Evolutionary conservation across 1,284 basidiomycete genomes (phyloP), one percentile per base, ranked within the genome.

Genomic region (Ceratobasidium sp.): DNA sequence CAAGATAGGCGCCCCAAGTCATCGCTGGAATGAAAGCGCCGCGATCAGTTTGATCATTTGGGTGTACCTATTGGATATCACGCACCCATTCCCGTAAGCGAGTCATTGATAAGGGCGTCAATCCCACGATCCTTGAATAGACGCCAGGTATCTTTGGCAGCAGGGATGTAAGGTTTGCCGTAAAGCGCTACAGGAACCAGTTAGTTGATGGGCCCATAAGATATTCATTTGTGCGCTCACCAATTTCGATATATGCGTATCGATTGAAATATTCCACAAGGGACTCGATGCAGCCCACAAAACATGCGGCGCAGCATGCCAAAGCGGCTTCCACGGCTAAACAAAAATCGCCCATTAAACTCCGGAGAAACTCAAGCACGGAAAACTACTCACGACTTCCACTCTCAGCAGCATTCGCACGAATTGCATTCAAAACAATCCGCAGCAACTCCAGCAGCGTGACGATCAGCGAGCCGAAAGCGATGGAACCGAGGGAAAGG

Each of bases 101-200:
- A 93, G 84, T 97, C 95, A 83, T 97, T 96, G 82, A 96, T 89
- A 20, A 97, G 85, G 0, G 93, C 94, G 82, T 95, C 93, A 80
- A 96, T 82, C 86, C 92, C 96, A 77, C 94, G 90, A 82, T 96
- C 93, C 82, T 90, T 91, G 86, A 97, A 91, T 74, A 96, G 83
- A n/a, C 89, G 88, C 94, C 94, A 97, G 0, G 96, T 96, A 83
- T 96, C 94, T 84, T 94, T 96, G 3, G 96, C 94, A n/a, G 96
- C 96, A 20, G 87, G 83, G 73, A 96, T 89, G 82, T 97, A 97
- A 0, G 91, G 86, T 85, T 97, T 97, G 33, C 96, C 96, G 83
- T 96, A 97, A 2, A 97, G 86, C 0, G 94, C 93, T 91, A 80
- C 62, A 67, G 40, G 3, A n/a, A 33, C 13, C 57, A 20, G 17